phyloP scores from a whole-genome alignment of 2,329 filamentous ascomycete genomes.

The Akanthomyces lecanii region DNA sequence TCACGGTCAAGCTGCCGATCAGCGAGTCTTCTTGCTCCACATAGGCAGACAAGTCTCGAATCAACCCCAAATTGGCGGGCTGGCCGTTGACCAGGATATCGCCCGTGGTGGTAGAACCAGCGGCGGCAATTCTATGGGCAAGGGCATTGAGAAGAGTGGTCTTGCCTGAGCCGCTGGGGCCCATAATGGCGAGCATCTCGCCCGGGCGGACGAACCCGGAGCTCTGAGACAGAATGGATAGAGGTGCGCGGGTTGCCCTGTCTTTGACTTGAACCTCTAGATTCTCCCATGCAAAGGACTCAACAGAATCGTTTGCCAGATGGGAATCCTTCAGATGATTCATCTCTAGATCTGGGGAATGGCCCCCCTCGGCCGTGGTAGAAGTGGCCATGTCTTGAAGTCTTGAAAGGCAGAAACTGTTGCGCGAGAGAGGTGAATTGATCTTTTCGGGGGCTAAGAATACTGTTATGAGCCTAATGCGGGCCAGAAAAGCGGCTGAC shows the following conservation, averaged over 20 bases:
- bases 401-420: not conserved
- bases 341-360: conserved; percentile 14
- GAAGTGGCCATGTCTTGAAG: not conserved
- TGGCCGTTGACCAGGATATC: conserved; percentile 59
- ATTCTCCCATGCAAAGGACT: conserved; percentile 60
- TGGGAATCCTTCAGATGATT: conserved; percentile 34
- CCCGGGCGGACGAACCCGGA: conserved; percentile 39
- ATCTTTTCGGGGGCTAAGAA: not conserved
- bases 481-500: not conserved
- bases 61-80: conserved; percentile 46
- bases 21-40: conserved; percentile 87
- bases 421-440: not conserved
- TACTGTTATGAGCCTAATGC: not conserved
- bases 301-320: conserved; percentile 57
- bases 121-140: conserved; percentile 54
- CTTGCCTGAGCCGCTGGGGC: conserved; percentile 70
- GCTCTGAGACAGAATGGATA: conserved; percentile 20
- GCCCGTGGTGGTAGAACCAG: conserved; percentile 39
- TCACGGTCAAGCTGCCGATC: conserved; percentile 74
- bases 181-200: conserved; percentile 76
- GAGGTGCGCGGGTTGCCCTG: conserved; percentile 33
- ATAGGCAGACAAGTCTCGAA: conserved; percentile 67
- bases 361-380: not conserved
- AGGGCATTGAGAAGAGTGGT: conserved; percentile 80
- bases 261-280: conserved; percentile 69